phyloP scores from a whole-genome alignment of 345 rosid species.

The Chamaenerion angustifolium region DNA sequence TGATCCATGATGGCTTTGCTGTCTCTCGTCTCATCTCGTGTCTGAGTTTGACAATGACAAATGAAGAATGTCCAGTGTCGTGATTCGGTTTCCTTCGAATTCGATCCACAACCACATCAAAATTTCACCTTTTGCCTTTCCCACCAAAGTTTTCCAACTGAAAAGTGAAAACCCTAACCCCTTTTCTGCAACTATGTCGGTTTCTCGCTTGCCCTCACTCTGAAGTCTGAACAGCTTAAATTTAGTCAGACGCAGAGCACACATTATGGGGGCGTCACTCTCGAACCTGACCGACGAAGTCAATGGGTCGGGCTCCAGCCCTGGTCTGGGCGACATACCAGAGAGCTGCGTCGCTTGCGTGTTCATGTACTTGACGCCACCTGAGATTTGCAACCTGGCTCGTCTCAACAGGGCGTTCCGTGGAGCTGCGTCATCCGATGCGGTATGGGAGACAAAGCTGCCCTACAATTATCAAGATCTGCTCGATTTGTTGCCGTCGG shows the following conservation, averaged over 20 bases:
- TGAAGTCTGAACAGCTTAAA: too few relatives aligned
- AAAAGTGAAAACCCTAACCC: too few relatives aligned
- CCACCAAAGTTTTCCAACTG: too few relatives aligned
- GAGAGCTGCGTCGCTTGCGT: slow-evolving; percentile 92
- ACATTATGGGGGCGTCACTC: slow-evolving; percentile 70
- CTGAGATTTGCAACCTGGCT: slow-evolving; percentile 96
- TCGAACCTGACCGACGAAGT: slow-evolving; percentile 54
- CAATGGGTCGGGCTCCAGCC: slow-evolving; percentile 34
- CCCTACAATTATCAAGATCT: slow-evolving; percentile 72
- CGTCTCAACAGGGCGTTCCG: slow-evolving; percentile 66
- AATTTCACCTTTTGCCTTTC: too few relatives aligned
- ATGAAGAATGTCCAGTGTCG: too few relatives aligned
- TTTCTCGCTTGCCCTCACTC: not conserved
- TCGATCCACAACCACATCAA: too few relatives aligned
- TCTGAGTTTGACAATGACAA: too few relatives aligned
- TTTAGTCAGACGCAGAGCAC: not conserved
- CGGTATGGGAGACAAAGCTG: slow-evolving; percentile 79
- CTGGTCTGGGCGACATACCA: slow-evolving; percentile 82
- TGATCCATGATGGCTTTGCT: slow-evolving; percentile 1
- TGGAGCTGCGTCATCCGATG: slow-evolving; percentile 86
- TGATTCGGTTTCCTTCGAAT: too few relatives aligned
- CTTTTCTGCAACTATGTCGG: too few relatives aligned
- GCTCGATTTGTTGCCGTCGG: slow-evolving; percentile 72
- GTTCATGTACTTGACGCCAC: slow-evolving; percentile 64
- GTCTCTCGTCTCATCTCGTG: not conserved